Evolutionary conservation across 2,329 filamentous ascomycete species (phyloP), one percentile per base, ranked within the genome.

Genomic region (Pestalotiopsis sp.): DNA sequence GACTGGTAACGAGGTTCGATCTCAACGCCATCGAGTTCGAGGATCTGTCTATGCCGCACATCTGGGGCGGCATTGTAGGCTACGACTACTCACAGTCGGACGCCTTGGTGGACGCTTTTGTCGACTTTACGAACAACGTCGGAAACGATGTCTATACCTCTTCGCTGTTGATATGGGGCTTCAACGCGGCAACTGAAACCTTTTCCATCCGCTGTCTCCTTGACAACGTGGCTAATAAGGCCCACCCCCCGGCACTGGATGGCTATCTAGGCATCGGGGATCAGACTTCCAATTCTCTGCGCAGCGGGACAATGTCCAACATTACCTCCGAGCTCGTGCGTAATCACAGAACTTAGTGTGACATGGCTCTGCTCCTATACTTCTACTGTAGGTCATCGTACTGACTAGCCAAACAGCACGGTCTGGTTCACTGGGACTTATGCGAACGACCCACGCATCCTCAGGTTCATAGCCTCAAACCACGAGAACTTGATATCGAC

Each of bases 401-500:
- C 58, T 39, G 7, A 61, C 30, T 22, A 11, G 38, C n/a, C 9
- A 9, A 11, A 61, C 26, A 40, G 30, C 26, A 22, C 35, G 2
- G 62, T 55, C 55, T 72, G 71, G 71, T 70, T 66, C 22, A 61
- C 70, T 3, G 61, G 67, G 30, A 68, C 70, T 3, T 52, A 69
- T 64, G 68, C 67, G 56, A 72, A 72, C 48, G 67, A 71, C 58
- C 17, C n/a, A 2, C 55, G 60, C 11, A 73, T 82, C 10, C 77
- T 82, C 70, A 72, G 72, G 20, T 73, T 79, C 59, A 78, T 78
- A 5, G 76, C 79, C 55, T 76, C 76, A 64, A 77, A 81, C 64
- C 81, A 83, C 72, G 73, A 76, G 52, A 75, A 77, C 10, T 76
- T 82, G 67, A 75, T 81, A 48, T 73, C 72, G 24, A 75, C 72